These are phyloP conservation scores for Tolypocladium ovalisporum DNA, from an alignment of 2,329 filamentous ascomycete genomes.

Conservation along the genomic window DNA sequence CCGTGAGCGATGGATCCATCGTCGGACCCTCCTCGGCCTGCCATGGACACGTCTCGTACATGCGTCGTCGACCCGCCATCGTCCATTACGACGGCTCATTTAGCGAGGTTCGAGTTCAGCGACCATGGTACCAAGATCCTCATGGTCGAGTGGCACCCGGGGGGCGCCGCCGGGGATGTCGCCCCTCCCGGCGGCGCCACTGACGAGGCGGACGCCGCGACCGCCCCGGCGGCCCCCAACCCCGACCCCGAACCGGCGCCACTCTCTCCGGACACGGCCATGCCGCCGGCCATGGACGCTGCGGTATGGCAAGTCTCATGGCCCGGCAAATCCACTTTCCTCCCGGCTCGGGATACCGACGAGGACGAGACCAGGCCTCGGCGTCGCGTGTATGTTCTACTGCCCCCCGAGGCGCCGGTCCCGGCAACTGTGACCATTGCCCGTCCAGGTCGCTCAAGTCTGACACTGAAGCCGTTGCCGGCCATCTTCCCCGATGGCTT, in stretches of 20 bases:
- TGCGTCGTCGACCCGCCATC: constrained; percentile 1
- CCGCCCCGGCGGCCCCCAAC: constrained; percentile 8
- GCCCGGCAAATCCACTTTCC: constrained; percentile 66
- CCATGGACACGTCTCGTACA: constrained; percentile 4
- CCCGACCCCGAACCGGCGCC: constrained; percentile 5
- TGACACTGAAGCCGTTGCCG: constrained; percentile 66
- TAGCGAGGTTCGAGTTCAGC: constrained; percentile 74
- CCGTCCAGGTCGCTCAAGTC: constrained; percentile 26
- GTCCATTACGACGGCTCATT: constrained; percentile 21
- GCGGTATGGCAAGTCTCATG: constrained; percentile 67
- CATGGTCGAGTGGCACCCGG: constrained; percentile 78
- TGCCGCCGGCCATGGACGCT: constrained; percentile 5
- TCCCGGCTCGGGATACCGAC: constrained; percentile 43
- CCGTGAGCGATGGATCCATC: constrained; percentile 15
- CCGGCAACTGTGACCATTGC: constrained; percentile 62
- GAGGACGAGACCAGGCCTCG: constrained; percentile 23
- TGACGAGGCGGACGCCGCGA: constrained; percentile 1
- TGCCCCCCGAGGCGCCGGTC: constrained; percentile 61
- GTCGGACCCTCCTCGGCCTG: constrained; percentile 22
- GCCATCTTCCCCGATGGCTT: constrained; percentile 77
- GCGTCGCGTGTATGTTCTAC: constrained; percentile 67
- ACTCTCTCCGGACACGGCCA: background rate
- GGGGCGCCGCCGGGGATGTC: constrained; percentile 7
- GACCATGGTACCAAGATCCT: constrained; percentile 84
- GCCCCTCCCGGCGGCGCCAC: constrained; percentile 2